Evolutionary conservation across 1,139 yeast genomes (phyloP), one percentile per base, ranked within the genome.

Genomic region (Geotrichum histeridarum): DNA sequence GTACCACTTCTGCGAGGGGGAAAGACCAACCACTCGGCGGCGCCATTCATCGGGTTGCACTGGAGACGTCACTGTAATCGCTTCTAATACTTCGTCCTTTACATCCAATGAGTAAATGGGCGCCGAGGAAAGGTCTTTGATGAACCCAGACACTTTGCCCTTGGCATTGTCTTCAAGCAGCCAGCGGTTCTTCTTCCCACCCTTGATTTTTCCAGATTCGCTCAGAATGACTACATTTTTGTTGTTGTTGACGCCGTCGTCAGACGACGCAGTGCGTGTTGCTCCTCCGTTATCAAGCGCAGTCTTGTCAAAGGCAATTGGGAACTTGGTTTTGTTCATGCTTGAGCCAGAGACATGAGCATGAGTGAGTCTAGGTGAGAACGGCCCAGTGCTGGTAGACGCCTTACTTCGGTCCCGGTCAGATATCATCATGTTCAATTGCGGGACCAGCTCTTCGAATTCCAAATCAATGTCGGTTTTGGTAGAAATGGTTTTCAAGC

Each of bases 31-130:
- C 1, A 90, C 90, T 62, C 87, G 85, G 61, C 95, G 67, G 33
- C 66, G 73, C 96, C 97, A 91, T 76, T 90, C 96, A 58, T 91
- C 97, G 42, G 82, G 84, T 59, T 83, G 89, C 42, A 77, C 77
- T 18, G 91, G 76, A 0, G 95, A 84, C 0, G 95, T 84, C 0
- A 84, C 78, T 35, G 84, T 76, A 45, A 91, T 87, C 77, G 89
- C 87, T 47, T 88, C 94, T 56, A 91, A 66, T 1, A 87, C 86
- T 60, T 89, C 97, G 62, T 89, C 96, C 57, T 85, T 78, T 15
- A 81, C 72, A 65, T 93, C 98, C 38, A 91, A 78, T 0, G 86
- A 78, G 46, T 89, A 74, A 0, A 91, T 79, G 0, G 96, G 89
- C 1, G 54, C 50, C 5, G 35, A 51, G 27, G 59, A 47, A 15